Evolutionary conservation across 345 rosid species (phyloP).

Genomic region (Eucalyptus erythrocorys): DNA sequence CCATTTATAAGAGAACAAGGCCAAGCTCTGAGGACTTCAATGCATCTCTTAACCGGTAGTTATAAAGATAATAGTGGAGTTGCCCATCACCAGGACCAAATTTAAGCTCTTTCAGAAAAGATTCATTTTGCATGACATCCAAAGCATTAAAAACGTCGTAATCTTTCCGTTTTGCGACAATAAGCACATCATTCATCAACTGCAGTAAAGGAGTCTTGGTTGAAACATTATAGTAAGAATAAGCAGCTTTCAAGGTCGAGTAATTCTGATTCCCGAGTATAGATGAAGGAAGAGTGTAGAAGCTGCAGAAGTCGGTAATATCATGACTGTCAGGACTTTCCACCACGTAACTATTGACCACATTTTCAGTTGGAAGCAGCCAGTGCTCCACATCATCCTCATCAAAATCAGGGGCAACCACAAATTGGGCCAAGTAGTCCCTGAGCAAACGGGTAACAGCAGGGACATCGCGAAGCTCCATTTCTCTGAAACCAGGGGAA

Average conservation of each 20-base stretch:
- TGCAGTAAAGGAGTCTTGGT: slow-evolving; percentile 78
- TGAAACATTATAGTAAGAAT: slow-evolving; percentile 84
- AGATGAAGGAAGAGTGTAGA: slow-evolving; percentile 89
- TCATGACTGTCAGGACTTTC: slow-evolving; percentile 81
- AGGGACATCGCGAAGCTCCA: slow-evolving; percentile 82
- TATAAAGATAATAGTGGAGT: slow-evolving; percentile 85
- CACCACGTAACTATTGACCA: slow-evolving; percentile 75
- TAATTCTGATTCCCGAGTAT: slow-evolving; percentile 82
- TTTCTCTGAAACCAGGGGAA: slow-evolving; percentile 83
- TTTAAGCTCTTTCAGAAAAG: slow-evolving; percentile 83
- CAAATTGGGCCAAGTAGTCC: slow-evolving; percentile 56
- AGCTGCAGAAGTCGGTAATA: slow-evolving; percentile 91
- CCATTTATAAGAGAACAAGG: slow-evolving; percentile 61
- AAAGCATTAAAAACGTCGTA: slow-evolving; percentile 85
- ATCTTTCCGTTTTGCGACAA: slow-evolving; percentile 73
- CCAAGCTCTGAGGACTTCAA: slow-evolving; percentile 75
- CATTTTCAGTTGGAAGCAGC: slow-evolving; percentile 78
- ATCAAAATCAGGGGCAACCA: slow-evolving; percentile 80
- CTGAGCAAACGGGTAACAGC: slow-evolving; percentile 77
- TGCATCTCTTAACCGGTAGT: slow-evolving; percentile 49
- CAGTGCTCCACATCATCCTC: slow-evolving; percentile 87
- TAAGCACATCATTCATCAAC: slow-evolving; percentile 84
- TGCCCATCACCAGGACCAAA: slow-evolving; percentile 96
- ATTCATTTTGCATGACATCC: slow-evolving; percentile 90
- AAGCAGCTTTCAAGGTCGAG: slow-evolving; percentile 76